phyloP scores from a whole-genome alignment of 208 protist genomes.

The Acanthamoeba healyi region DNA sequence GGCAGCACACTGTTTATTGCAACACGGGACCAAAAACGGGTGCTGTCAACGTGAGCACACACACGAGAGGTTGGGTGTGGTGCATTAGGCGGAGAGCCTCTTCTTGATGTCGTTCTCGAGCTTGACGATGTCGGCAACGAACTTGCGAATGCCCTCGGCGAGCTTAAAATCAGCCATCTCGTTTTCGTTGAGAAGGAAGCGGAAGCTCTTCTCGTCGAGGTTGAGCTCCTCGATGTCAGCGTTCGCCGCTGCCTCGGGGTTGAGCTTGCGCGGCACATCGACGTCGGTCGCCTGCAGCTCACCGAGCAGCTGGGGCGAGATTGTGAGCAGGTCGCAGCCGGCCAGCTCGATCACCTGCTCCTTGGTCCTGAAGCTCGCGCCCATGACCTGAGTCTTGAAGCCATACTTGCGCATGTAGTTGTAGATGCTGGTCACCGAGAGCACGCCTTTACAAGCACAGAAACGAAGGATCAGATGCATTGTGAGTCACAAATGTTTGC shows the following conservation, averaged over 20 bases:
- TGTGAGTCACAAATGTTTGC: no score
- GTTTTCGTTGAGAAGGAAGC: constrained; percentile 91
- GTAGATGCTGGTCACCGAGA: constrained; percentile 96
- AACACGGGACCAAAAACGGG: no score
- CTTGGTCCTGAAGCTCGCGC: constrained; percentile 97
- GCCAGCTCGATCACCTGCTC: constrained; percentile 95
- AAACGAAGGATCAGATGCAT: no score
- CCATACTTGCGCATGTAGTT: constrained; percentile 98
- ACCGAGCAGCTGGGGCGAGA: constrained; percentile 95
- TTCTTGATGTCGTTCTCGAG: constrained; percentile 87
- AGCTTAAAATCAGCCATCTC: constrained; percentile 98
- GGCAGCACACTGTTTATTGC: no score
- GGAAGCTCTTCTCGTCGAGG: constrained; percentile 87
- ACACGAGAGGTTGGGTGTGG: no score
- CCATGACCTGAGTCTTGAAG: constrained; percentile 98
- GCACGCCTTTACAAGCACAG: constrained; percentile 93
- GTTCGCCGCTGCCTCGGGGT: constrained; percentile 56
- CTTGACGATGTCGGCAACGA: constrained; percentile 95
- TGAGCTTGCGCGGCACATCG: constrained; percentile 15
- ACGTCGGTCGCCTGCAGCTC: constrained; percentile 91
- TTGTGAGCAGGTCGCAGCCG: constrained; percentile 98
- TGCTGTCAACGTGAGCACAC: no score
- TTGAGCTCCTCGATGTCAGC: constrained; percentile 75
- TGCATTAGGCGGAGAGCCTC: constrained; percentile 25
- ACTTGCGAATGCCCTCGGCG: constrained; percentile 97